Base-by-base conservation (phyloP, 345 rosid species). In the Aegle marmelos region DNA sequence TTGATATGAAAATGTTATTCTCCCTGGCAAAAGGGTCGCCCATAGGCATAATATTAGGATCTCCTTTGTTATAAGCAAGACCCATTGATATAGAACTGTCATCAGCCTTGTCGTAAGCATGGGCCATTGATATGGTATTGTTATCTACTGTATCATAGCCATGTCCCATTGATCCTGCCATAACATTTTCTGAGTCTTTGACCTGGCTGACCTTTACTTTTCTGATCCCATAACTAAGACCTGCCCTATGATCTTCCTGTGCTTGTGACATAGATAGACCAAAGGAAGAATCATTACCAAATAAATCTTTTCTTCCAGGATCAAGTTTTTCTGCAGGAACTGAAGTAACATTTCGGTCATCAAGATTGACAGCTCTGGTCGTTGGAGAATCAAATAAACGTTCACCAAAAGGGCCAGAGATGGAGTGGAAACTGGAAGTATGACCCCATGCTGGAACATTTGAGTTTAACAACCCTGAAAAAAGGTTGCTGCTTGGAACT, bases 171-270 rank as follows among this genome's bases (percentile, higher is more conserved):
- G 89, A 76, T 7, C 68, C 77, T 53, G 83, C 76, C 83, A 83
- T 74, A 56, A 48, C 33, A 80, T 82, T 83, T 64, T 85, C 88
- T 13, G 82, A 58, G 64, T 88, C 89, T 79, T 83, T 88, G 28
- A 83, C 90, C 83, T 85, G 83, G 65, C 86, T 86, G 59, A 88
- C 86, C 83, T 88, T 88, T 59, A 86, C 91, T 78, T 88, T 88
- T 80, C 88, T 82, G 69, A 88, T 85, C 54, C 91, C 88, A 21
- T 70, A 80, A 76, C 79, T 82, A 69, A 86, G 61, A 21, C 84
- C 81, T 27, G 80, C 75, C 50, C 83, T 54, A 17, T 83, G 85
- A 82, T 83, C 86, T 79, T 88, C 88, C 39, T 83, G 64, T 6
- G 81, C 45, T 48, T 78, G 80, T 72, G 86, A 77, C 76, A 83